Evolutionary conservation across 1,284 basidiomycete genomes (phyloP).

Genomic region (Golubevia pallescens): DNA sequence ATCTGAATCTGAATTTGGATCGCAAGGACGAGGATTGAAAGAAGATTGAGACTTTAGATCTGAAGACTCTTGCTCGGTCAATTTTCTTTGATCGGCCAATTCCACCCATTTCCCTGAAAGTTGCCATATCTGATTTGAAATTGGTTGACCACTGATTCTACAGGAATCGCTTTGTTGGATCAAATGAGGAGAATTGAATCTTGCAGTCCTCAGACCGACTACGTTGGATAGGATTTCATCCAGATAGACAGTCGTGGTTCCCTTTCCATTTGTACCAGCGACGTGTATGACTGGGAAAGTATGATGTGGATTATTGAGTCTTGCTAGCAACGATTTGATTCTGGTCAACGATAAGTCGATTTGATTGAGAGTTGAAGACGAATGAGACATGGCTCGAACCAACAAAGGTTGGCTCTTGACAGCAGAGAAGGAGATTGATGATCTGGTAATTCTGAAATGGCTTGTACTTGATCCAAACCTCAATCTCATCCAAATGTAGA

Average conservation of each 20-base stretch:
- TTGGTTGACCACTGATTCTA: slow-evolving; percentile 71
- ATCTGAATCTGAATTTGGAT: background rate
- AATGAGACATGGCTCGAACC: too few species aligned
- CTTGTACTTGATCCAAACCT: too few species aligned
- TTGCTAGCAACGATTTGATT: slow-evolving; percentile 71
- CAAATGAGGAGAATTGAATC: slow-evolving; percentile 93
- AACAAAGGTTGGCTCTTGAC: too few species aligned
- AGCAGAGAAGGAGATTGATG: too few species aligned
- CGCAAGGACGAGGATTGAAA: slow-evolving; percentile 70
- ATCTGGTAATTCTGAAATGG: too few species aligned
- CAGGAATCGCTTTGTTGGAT: slow-evolving; percentile 80
- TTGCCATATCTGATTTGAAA: slow-evolving; percentile 70
- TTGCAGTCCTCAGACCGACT: slow-evolving; percentile 72
- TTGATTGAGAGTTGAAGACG: too few species aligned
- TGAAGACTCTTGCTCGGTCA: slow-evolving; percentile 73
- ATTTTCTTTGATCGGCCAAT: slow-evolving; percentile 67
- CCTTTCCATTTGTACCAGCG: slow-evolving; percentile 97
- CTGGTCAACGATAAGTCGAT: slow-evolving; percentile 82
- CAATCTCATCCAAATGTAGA: too few species aligned
- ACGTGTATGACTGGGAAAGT: slow-evolving; percentile 86
- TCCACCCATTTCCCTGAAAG: slow-evolving; percentile 70
- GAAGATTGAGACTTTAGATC: slow-evolving; percentile 84
- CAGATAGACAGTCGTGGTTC: slow-evolving; percentile 83
- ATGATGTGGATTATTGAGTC: slow-evolving; percentile 71
- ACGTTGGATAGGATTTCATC: slow-evolving; percentile 75